Evolutionary conservation across 805 yeast species (phyloP), one percentile per base, ranked within the genome.

Genomic region (Ascoidea asiatica): DNA sequence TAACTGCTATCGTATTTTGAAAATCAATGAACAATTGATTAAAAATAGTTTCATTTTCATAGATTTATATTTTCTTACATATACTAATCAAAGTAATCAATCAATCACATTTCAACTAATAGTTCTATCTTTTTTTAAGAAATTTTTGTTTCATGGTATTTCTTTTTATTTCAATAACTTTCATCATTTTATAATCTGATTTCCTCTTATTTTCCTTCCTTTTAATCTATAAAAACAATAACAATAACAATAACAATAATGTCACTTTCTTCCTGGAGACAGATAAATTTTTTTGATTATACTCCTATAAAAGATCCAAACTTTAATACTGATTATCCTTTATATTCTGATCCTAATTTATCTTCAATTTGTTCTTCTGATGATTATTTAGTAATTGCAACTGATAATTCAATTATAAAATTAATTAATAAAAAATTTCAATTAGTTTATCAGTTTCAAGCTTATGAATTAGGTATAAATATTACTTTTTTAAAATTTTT

Each of bases 241-340:
- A n/a, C n/a, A n/a, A n/a, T n/a, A n/a, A n/a, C n/a, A n/a, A 11
- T 11, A 8, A 5, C 37, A 5, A 42, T 11, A n/a, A 43, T 43
- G 46, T 43, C 46, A 5, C 18, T 43, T n/a, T 33, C 43, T 5
- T 55, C 66, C 5, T 83, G 89, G 89, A 68, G 90, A 48, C 95
- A 84, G 56, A 84, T 90, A 61, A 86, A 85, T 48, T 83, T 90
- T 60, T 88, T 83, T 59, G 95, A 87, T 44, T 70, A 75, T 36
- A 70, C 79, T 0, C 96, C 96, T 5, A 81, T 92, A 18, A 65
- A 79, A 48, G 98, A 92, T 56, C 97, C 97, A 4, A 66, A 73
- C 47, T 70, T 73, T 46, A 79, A 80, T 5, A 66, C 81, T 0
- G 68, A 67, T 4, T 65, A 70, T 4, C 81, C 84, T 0, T 65